These are phyloP conservation scores for Zygotorulaspora florentina DNA, from an alignment of 805 yeast genomes.

Conservation along the genomic window DNA sequence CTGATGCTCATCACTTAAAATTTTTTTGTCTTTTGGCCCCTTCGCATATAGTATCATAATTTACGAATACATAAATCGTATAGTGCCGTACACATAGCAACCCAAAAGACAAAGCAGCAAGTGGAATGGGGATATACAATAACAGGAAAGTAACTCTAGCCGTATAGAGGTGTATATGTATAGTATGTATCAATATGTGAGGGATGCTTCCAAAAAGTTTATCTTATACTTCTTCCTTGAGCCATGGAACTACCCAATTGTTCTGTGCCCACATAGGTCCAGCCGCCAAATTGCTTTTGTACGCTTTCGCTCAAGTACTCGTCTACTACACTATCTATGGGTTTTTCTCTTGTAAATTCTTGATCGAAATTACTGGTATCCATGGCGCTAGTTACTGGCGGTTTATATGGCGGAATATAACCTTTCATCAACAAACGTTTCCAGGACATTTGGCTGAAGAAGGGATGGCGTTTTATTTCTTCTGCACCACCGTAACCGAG, in stretches of 20 bases:
- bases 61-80: not conserved
- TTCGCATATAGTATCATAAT: not conserved
- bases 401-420: constrained; percentile 93
- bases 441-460: constrained; percentile 91
- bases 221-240: constrained; percentile 32
- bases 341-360: constrained; percentile 88
- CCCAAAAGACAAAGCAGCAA: too few relatives aligned
- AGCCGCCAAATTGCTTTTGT: constrained; percentile 97
- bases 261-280: constrained; percentile 86
- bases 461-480: constrained; percentile 78
- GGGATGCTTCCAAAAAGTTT: not conserved
- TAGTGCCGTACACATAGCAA: not conserved
- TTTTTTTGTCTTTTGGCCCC: constrained; percentile 9
- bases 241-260: constrained; percentile 38
- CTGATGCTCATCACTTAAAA: constrained; percentile 16
- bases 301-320: constrained; percentile 88
- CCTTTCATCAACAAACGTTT: constrained; percentile 72
- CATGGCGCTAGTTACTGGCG: constrained; percentile 75
- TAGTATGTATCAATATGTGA: too few relatives aligned
- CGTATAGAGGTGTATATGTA: not conserved
- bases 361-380: constrained; percentile 93
- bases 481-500: constrained; percentile 76
- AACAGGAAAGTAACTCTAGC: not conserved
- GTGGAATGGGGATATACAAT: too few relatives aligned
- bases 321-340: constrained; percentile 93